These are phyloP conservation scores for Chaetomium fimeti DNA, from an alignment of 495 filamentous ascomycete genomes.

Conservation along the genomic window DNA sequence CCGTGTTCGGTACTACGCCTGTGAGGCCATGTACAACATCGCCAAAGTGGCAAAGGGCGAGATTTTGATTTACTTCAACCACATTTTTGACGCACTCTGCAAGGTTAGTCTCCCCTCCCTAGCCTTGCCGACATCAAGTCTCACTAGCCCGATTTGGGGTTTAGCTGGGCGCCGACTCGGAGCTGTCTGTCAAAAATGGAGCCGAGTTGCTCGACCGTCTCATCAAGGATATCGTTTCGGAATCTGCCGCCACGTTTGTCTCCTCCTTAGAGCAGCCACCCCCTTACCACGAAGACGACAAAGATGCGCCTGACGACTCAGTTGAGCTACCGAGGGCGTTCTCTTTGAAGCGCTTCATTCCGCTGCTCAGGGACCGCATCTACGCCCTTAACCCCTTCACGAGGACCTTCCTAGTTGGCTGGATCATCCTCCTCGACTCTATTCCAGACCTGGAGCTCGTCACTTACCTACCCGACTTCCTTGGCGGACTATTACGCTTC, in stretches of 20 bases:
- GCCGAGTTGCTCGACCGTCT: conserved; percentile 94
- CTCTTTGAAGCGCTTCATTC: conserved; percentile 87
- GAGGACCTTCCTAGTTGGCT: conserved; percentile 89
- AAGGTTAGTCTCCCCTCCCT: conserved; percentile 59
- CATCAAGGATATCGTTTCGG: conserved; percentile 96
- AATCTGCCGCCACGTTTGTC: conserved; percentile 93
- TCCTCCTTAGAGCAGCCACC: conserved; percentile 71
- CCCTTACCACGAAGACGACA: conserved; percentile 49
- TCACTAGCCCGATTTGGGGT: conserved; percentile 16
- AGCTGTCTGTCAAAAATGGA: conserved; percentile 97
- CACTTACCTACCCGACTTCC: conserved; percentile 84
- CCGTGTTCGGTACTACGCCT: conserved; percentile 95
- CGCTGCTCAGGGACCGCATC: conserved; percentile 88
- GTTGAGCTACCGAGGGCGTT: conserved; percentile 79
- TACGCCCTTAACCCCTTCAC: conserved; percentile 92
- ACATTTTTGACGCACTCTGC: conserved; percentile 94
- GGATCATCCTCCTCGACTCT: conserved; percentile 92
- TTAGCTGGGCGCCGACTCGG: conserved; percentile 91
- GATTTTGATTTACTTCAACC: conserved; percentile 92
- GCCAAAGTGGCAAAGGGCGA: conserved; percentile 99
- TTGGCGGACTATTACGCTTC: conserved; percentile 87
- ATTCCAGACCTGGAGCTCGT: conserved; percentile 97
- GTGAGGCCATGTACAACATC: conserved; percentile 99
- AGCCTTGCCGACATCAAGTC: conserved; percentile 18
- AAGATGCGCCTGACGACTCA: conserved; percentile 51